A percentile compares a stretch with the other conserved stretches of the same genome.
Evolutionary conservation across 164 flowering plant species (phyloP).

Genomic region (Vitis riparia): DNA sequence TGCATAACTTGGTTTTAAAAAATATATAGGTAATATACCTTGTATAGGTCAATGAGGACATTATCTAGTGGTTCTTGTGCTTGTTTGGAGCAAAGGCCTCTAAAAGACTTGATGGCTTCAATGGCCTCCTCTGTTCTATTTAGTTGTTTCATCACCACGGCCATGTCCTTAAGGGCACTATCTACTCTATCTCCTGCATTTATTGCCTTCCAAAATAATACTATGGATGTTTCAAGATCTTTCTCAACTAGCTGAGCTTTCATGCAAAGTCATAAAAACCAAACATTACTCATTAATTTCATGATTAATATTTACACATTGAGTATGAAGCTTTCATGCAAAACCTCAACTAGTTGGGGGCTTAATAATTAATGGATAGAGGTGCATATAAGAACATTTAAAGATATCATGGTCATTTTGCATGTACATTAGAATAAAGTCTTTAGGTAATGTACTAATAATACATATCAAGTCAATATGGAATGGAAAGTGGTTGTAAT

Average conservation of each 20-base stretch:
- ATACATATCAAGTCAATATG: no score
- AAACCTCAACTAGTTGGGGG: no score
- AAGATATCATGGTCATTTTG: not conserved
- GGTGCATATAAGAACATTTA: not conserved
- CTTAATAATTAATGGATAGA: not conserved
- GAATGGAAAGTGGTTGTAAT: no score
- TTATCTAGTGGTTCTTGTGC: slow-evolving; percentile 55
- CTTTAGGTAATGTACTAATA: no score
- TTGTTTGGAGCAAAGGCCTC: slow-evolving; percentile 42
- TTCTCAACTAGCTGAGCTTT: slow-evolving; percentile 38
- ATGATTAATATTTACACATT: no score
- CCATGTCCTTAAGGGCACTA: slow-evolving; percentile 61
- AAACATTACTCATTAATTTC: no score
- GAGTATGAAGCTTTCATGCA: no score
- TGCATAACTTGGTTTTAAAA: not conserved
- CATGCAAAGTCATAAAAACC: not conserved
- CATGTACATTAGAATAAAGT: no score
- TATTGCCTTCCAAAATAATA: slow-evolving; percentile 53
- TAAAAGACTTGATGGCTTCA: slow-evolving; percentile 52
- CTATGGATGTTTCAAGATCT: slow-evolving; percentile 48
- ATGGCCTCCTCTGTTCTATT: slow-evolving; percentile 52
- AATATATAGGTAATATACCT: slow-evolving; percentile 22
- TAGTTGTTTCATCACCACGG: slow-evolving; percentile 57
- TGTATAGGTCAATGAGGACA: slow-evolving; percentile 50
- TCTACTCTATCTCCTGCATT: slow-evolving; percentile 59